phyloP scores from a whole-genome alignment of 164 flowering plant species.

The Vitis labrusca region DNA sequence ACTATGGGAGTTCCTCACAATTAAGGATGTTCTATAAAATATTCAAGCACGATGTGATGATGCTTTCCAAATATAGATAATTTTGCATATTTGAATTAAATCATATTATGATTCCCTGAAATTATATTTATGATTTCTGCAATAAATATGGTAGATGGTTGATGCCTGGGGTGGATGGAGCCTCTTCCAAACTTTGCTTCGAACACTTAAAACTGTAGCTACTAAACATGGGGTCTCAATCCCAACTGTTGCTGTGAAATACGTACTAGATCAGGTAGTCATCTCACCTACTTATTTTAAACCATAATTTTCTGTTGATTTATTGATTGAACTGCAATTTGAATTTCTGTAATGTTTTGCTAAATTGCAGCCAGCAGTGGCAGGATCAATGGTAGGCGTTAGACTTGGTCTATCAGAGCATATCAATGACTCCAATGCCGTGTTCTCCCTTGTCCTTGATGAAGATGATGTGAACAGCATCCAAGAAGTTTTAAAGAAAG shows the following conservation, averaged over 20 bases:
- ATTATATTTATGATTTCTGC: not conserved
- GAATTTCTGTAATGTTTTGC: conserved; percentile 1
- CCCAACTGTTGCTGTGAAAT: conserved; percentile 83
- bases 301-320: not conserved
- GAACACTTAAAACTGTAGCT: conserved; percentile 70
- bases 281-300: not conserved
- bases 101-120: too few species aligned
- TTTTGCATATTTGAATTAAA: too few species aligned
- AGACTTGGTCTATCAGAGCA: conserved; percentile 89
- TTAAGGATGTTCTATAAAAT: too few species aligned
- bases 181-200: conserved; percentile 79
- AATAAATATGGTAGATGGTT: conserved; percentile 63
- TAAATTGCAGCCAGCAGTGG: conserved; percentile 72
- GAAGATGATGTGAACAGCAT: conserved; percentile 75
- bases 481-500: conserved; percentile 55
- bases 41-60: too few species aligned
- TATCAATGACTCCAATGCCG: conserved; percentile 64
- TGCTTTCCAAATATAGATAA: too few species aligned
- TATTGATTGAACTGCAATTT: not conserved
- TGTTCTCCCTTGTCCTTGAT: conserved; percentile 78
- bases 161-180: conserved; percentile 99
- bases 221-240: conserved; percentile 84
- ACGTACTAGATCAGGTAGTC: conserved; percentile 82
- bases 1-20: too few species aligned
- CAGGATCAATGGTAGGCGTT: conserved; percentile 98